Conservation (phyloP, 208 protist species). For the Leishmania major region DNA sequence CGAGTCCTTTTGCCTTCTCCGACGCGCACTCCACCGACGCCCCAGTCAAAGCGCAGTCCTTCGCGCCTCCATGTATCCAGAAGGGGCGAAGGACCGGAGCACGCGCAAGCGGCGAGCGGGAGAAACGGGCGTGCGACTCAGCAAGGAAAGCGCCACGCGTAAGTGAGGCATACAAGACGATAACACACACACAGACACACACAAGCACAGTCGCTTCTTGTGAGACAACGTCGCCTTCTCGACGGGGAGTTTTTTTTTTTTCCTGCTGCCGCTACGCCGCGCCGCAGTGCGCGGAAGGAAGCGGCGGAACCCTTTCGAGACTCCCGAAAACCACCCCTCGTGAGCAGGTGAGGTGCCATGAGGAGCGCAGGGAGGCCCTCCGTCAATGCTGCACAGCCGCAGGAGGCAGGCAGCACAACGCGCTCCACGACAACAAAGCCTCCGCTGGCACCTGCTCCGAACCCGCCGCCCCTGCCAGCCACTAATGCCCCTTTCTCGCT, state of each 20-base stretch:
- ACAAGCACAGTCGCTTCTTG: neutral
- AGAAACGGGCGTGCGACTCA: neutral
- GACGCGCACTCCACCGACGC: neutral
- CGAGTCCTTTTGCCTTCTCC: neutral
- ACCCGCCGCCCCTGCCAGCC: neutral
- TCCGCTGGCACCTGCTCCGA: neutral
- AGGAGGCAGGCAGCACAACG: neutral
- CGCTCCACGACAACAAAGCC: neutral
- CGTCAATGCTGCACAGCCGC: neutral
- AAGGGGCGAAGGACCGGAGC: neutral
- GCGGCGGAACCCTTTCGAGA: neutral
- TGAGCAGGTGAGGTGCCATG: neutral
- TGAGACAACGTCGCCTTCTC: neutral
- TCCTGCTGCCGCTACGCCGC: neutral
- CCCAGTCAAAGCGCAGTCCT: neutral
- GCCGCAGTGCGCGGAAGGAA: too few species aligned
- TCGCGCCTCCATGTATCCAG: neutral
- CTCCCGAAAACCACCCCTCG: neutral
- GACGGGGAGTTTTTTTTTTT: neutral
- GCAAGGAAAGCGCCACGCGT: neutral
- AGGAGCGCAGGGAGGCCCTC: neutral
- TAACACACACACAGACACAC: neutral
- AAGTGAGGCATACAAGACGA: neutral
- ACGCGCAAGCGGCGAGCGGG: neutral
- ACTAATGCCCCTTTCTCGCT: slow-evolving; percentile 20